Evolutionary conservation across 345 rosid genomes (phyloP).

Genomic region (Eucalyptus victrix): DNA sequence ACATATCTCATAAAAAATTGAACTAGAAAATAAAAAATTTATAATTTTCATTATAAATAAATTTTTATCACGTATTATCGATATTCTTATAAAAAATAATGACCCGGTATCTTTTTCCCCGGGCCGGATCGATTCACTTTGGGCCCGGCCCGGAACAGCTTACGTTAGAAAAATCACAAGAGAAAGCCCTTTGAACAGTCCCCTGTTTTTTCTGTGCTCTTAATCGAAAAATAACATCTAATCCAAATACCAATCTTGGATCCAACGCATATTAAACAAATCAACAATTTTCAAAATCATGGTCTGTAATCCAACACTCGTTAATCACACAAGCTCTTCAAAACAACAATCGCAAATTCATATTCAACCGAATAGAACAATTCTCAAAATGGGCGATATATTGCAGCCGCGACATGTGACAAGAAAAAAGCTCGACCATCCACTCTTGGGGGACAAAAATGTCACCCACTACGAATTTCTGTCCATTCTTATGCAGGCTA

Average conservation of each 20-base stretch:
- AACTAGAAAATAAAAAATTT: background rate
- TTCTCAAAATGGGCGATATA: fast-evolving
- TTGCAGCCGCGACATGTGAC: fast-evolving
- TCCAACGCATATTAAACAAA: fast-evolving
- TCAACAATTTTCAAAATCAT: background rate
- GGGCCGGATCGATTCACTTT: background rate
- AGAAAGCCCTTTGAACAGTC: background rate
- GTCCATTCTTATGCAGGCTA: background rate
- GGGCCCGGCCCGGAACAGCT: background rate
- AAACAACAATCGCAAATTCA: background rate
- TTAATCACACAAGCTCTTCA: background rate
- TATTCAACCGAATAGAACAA: background rate
- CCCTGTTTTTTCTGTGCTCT: no score
- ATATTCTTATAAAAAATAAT: background rate
- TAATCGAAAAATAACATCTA: background rate
- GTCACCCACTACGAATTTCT: background rate
- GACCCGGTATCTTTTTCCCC: background rate
- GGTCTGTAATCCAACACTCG: background rate
- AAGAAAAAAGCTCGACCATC: background rate
- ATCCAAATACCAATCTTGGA: background rate
- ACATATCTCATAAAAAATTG: background rate
- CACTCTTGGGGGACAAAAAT: background rate
- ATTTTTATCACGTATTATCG: background rate
- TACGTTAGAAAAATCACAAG: background rate
- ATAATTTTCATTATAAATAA: background rate